Conservation (phyloP, 2,329 filamentous ascomycete species). For the Botrytis fragariae region DNA sequence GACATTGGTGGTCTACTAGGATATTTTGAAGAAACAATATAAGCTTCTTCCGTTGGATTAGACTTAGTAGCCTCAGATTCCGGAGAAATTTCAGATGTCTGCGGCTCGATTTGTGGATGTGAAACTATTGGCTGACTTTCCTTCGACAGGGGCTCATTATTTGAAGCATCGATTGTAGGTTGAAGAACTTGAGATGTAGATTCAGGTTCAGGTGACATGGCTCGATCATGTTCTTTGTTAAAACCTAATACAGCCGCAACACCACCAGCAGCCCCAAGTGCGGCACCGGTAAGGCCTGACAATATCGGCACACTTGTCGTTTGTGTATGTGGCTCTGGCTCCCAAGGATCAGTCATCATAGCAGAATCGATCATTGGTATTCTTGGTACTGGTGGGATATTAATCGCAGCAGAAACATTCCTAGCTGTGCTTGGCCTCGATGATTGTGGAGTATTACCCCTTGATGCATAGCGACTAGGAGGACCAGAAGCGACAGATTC, state of each 20-base stretch:
- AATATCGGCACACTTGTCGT: constrained; percentile 28
- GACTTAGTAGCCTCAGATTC: constrained; percentile 26
- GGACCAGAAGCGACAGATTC: constrained; percentile 53
- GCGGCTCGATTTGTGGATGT: background rate
- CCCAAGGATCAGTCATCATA: constrained; percentile 60
- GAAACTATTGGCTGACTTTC: background rate
- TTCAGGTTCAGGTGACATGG: constrained; percentile 1
- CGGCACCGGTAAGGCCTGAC: constrained; percentile 8
- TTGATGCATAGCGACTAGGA: constrained; percentile 50
- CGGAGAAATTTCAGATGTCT: constrained; percentile 22
- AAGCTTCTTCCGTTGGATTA: constrained; percentile 23
- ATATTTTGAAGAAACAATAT: constrained; percentile 28
- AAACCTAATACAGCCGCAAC: constrained; percentile 1
- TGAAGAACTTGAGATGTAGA: background rate
- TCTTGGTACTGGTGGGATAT: constrained; percentile 50
- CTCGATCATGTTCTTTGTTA: background rate
- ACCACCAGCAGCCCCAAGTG: constrained; percentile 1
- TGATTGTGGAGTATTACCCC: constrained; percentile 46
- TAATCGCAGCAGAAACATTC: constrained; percentile 43
- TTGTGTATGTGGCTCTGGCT: constrained; percentile 36
- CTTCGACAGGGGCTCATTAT: background rate
- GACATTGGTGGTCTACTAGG: constrained; percentile 27
- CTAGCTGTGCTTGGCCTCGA: constrained; percentile 37
- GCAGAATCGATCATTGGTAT: constrained; percentile 56
- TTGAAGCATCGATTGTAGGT: background rate